Percentiles rank a stretch among this genome's conserved stretches.
phyloP scores from a whole-genome alignment of 208 protist species.

The Naegleria gruberi region DNA sequence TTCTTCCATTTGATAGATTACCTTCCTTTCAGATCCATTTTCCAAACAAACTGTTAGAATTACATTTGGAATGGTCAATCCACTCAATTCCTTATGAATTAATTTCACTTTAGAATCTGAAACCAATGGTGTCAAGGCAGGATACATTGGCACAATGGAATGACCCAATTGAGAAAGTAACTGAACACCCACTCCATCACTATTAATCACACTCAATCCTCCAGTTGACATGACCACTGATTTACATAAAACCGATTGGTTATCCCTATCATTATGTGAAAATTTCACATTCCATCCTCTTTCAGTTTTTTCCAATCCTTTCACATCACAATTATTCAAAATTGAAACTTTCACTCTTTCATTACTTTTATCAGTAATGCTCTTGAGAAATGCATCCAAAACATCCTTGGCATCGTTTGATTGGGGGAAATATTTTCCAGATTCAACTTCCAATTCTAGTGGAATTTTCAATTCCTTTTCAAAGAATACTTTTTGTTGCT shows the following conservation, averaged over 20 bases:
- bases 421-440: slow-evolving; percentile 13
- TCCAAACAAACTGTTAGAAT: background rate
- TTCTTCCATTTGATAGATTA: background rate
- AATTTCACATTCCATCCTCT: background rate
- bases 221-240: background rate
- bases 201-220: background rate
- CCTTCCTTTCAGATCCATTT: background rate
- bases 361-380: background rate
- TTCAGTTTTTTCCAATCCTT: background rate
- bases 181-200: background rate
- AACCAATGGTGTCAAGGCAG: background rate
- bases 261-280: background rate
- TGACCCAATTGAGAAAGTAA: background rate
- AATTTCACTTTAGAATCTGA: background rate
- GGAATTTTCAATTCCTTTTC: background rate
- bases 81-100: background rate
- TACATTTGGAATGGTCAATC: background rate
- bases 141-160: background rate
- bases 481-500: slow-evolving; percentile 13
- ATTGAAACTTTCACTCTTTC: background rate
- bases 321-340: background rate
- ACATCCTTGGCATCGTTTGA: slow-evolving; percentile 16
- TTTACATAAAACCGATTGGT: background rate
- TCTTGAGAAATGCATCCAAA: background rate
- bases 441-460: background rate